These are phyloP conservation scores for Gynochthodes officinalis DNA, from an alignment of 257 asterid species.

Conservation along the genomic window DNA sequence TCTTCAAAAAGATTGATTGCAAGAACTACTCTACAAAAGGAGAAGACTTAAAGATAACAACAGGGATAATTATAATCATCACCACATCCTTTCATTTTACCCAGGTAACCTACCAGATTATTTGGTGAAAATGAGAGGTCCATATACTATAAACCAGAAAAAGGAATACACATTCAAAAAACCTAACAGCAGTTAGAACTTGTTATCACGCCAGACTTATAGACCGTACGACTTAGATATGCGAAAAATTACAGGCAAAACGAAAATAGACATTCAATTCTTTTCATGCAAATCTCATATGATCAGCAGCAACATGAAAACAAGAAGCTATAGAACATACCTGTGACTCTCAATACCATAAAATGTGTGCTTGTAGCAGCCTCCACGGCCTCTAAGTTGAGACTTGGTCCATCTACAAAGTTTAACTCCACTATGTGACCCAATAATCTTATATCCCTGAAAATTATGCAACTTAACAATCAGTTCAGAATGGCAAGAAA, in stretches of 20 bases:
- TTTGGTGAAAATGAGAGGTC: too few species aligned
- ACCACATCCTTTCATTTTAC: neutral
- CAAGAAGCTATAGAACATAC: conserved; percentile 35
- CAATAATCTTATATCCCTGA: conserved; percentile 94
- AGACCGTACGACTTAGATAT: neutral
- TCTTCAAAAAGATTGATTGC: neutral
- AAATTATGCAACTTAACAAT: neutral
- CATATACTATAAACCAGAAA: neutral
- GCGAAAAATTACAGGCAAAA: neutral
- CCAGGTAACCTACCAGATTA: too few species aligned
- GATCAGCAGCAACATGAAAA: conserved; percentile 8
- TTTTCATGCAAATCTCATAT: conserved; percentile 6
- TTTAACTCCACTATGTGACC: conserved; percentile 97
- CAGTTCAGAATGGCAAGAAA: neutral
- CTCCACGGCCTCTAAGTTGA: conserved; percentile 99
- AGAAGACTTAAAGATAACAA: neutral
- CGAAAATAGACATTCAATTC: neutral
- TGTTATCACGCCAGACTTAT: neutral
- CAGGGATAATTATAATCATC: neutral
- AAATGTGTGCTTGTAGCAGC: conserved; percentile 96
- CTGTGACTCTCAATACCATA: conserved; percentile 98
- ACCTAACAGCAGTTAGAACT: too few species aligned
- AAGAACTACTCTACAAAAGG: neutral
- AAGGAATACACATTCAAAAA: too few species aligned
- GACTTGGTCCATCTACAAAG: conserved; percentile 98